Evolutionary conservation across 495 filamentous ascomycete species (phyloP).

Genomic region (Xylaria acuta): DNA sequence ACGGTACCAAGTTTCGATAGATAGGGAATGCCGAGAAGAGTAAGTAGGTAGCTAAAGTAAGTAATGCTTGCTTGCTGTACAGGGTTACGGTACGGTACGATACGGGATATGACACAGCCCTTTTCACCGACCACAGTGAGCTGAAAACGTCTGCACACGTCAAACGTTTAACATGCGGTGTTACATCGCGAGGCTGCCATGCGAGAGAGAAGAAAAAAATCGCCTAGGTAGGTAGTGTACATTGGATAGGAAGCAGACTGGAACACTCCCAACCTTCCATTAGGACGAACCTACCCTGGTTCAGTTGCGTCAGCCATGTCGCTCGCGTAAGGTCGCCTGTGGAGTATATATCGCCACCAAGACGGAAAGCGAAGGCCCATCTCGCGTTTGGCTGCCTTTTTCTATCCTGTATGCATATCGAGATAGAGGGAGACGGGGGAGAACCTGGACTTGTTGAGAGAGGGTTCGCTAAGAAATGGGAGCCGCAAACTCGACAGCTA

Average conservation of each 20-base stretch:
- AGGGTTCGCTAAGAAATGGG: neutral
- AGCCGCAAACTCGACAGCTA: neutral
- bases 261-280: neutral
- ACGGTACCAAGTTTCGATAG: neutral
- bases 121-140: neutral
- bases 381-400: conserved; percentile 8
- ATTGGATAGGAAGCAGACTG: neutral
- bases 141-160: neutral
- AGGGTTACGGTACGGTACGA: neutral
- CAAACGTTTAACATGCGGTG: neutral
- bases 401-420: neutral
- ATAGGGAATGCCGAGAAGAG: conserved; percentile 5
- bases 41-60: neutral
- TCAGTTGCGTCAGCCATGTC: neutral
- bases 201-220: neutral
- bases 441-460: neutral
- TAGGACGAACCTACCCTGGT: neutral
- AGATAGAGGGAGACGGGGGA: neutral
- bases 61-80: neutral
- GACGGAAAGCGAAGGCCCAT: conserved; percentile 9
- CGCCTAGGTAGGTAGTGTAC: neutral
- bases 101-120: neutral
- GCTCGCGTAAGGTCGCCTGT: neutral
- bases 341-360: neutral
- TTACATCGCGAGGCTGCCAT: neutral